Evolutionary conservation across 2,329 filamentous ascomycete species (phyloP), one percentile per base, ranked within the genome.

Genomic region (Alternaria brassicicola): DNA sequence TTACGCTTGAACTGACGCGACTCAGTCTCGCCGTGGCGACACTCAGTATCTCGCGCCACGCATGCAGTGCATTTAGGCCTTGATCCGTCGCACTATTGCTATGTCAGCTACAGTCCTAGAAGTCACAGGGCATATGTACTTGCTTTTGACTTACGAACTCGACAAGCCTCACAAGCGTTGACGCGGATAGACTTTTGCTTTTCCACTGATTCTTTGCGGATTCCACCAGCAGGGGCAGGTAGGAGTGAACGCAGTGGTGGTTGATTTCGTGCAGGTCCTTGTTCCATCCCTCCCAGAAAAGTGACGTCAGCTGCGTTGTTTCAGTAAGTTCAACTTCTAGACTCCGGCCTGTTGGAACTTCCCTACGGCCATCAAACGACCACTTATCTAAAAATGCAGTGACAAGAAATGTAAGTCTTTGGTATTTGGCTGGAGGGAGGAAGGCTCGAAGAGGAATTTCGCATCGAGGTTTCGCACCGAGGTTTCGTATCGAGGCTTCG

Each of bases 151-250:
- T 63, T 63, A 19, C 53, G 57, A 31, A 21, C 36, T 43, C 60
- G 60, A 38, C 60, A 63, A 35, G 52, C 57, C 25, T 58, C 58
- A 25, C 58, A 61, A 25, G 54, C 55, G 38, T 53, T 57, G 52
- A 31, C 19, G 10, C 52, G 52, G 15, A 33, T 35, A 21, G 41
- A 15, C 26, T 35, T 58, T 3, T 42, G 51, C 10, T n/a, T 43
- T 28, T 53, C 48, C 8, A 15, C 33, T 9, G 33, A 23, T 35
- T 53, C 55, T 25, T 19, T 52, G 26, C 50, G 55, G 12, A 39
- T 19, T 5, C 42, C 26, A 15, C 55, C 55, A 23, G 41, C 42
- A 21, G 55, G 55, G 12, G 55, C 55, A 21, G 55, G 55, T 23
- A 57, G 26, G 25, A 57, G 48, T 25, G 55, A 38, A 41, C 55